Percentiles rank a stretch among this genome's conserved stretches.
These are phyloP conservation scores for Fraxinus velutina DNA, from an alignment of 305 asterid genomes.

Conservation along the genomic window DNA sequence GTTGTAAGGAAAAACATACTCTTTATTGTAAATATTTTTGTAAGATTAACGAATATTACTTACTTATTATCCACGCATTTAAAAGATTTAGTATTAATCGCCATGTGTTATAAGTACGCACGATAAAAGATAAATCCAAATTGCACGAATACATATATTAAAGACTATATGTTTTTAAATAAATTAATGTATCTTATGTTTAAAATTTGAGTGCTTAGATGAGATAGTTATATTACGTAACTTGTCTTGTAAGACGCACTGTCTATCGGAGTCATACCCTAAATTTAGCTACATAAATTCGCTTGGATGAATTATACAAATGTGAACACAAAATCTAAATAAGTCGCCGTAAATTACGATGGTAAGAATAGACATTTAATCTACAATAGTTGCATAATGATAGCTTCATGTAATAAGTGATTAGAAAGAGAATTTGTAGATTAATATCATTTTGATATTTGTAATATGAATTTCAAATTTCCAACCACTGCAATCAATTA, in stretches of 20 bases:
- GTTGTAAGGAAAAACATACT: not conserved
- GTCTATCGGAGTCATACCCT: not conserved
- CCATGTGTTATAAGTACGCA: not conserved
- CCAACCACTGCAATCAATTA: conserved; percentile 44
- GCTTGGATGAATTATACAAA: not conserved
- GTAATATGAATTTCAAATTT: conserved; percentile 2
- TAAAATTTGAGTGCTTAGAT: not conserved
- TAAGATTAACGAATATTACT: not conserved
- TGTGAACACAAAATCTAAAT: not conserved
- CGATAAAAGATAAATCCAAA: not conserved
- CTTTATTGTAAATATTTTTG: not conserved
- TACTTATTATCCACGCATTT: not conserved
- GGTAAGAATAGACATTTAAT: not conserved
- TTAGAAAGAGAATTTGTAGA: conserved; percentile 38
- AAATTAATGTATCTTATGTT: not conserved
- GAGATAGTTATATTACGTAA: not conserved
- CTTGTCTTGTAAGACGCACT: not conserved
- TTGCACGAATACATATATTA: not conserved
- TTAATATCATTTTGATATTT: conserved; percentile 14
- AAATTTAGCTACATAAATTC: not conserved
- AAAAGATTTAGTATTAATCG: not conserved
- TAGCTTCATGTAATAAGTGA: conserved; percentile 16
- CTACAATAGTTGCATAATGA: not conserved
- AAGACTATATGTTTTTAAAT: not conserved
- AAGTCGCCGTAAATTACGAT: not conserved